Conservation (phyloP, 495 filamentous ascomycete species). For the Lasiosphaeria ovina region DNA sequence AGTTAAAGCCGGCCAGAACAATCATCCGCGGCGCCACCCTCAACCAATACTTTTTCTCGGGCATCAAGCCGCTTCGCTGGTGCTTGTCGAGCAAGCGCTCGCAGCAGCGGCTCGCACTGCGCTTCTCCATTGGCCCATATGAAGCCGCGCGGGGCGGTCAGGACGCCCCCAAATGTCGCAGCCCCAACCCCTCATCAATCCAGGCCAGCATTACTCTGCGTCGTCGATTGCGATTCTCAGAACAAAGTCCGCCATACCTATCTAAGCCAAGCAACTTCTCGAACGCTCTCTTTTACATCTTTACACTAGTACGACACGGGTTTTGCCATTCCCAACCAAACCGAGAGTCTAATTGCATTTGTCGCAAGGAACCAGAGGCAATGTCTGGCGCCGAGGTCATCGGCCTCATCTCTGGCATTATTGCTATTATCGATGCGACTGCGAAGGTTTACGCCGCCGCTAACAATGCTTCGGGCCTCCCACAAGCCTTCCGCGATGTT, state of each 20-base stretch:
- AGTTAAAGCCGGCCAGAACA: too few relatives aligned
- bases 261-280: neutral
- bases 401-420: constrained; percentile 5
- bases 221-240: constrained; percentile 4
- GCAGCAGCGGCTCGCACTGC: too few relatives aligned
- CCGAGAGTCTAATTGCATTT: constrained; percentile 1
- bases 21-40: too few relatives aligned
- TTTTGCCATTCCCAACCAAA: constrained; percentile 1
- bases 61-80: too few relatives aligned
- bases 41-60: too few relatives aligned
- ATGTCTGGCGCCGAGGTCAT: constrained; percentile 6
- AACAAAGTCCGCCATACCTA: neutral
- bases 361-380: neutral
- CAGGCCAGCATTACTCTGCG: neutral
- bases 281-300: constrained; percentile 3
- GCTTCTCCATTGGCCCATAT: constrained; percentile 4
- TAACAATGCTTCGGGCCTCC: constrained; percentile 3
- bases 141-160: constrained; percentile 1
- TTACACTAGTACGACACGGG: constrained; percentile 4
- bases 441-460: constrained; percentile 2
- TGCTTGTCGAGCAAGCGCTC: too few relatives aligned
- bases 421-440: constrained; percentile 3
- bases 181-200: constrained; percentile 6
- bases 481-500: constrained; percentile 6
- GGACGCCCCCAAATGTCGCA: constrained; percentile 5